Evolutionary conservation across 495 filamentous ascomycete genomes (phyloP).

Genomic region (Neurospora sp.): DNA sequence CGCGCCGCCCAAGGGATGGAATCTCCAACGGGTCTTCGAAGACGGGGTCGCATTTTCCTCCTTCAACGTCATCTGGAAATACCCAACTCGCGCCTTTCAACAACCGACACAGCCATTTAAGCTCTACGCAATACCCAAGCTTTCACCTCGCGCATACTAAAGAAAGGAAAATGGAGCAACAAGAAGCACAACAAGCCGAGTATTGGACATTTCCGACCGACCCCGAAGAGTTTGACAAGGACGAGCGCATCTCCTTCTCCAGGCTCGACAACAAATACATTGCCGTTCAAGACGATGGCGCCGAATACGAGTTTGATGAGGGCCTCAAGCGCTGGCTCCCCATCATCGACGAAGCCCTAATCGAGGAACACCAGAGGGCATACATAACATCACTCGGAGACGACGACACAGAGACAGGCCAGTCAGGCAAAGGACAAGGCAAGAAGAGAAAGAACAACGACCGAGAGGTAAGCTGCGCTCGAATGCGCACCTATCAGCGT

Average conservation of each 20-base stretch:
- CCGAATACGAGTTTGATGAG: constrained; percentile 74
- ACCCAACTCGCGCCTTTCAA: neutral
- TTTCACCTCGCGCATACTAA: neutral
- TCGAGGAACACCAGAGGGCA: constrained; percentile 65
- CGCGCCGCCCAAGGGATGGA: neutral
- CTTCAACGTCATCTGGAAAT: neutral
- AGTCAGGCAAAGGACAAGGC: constrained; percentile 22
- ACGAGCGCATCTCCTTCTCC: constrained; percentile 79
- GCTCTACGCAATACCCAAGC: neutral
- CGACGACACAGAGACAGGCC: constrained; percentile 45
- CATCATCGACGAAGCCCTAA: constrained; percentile 68
- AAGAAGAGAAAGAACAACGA: constrained; percentile 67
- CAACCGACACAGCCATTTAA: neutral
- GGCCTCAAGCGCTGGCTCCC: constrained; percentile 70
- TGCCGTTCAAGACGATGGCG: constrained; percentile 74
- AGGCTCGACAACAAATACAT: constrained; percentile 70
- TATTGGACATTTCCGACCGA: constrained; percentile 55
- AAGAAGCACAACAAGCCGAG: constrained; percentile 9
- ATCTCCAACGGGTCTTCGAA: neutral
- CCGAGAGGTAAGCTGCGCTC: constrained; percentile 45
- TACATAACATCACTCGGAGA: constrained; percentile 48
- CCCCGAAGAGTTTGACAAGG: constrained; percentile 64
- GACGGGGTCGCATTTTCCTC: neutral
- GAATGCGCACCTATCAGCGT: constrained; percentile 13
- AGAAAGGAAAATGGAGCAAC: neutral